Base-by-base conservation (phyloP, 441 rosid genomes). In the Sinapis alba region DNA sequence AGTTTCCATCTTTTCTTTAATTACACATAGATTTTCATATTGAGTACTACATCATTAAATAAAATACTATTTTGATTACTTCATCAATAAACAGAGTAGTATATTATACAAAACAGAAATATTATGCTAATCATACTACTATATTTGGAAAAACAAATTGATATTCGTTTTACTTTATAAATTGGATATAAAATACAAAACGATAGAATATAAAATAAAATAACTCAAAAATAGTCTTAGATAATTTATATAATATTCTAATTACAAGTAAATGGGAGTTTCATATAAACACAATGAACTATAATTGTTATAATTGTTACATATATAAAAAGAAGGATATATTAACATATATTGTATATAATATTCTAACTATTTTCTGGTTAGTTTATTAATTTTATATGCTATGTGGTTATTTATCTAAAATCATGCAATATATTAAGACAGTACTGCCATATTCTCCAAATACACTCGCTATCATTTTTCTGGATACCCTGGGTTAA, bases 381-480 rank as follows among this genome's bases (percentile, higher is more conserved):
- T 50, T 50, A 50, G 56, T 50, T 7, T 50, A 7, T 50, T 50
- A 50, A 50, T 16, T 50, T 16, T 50, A 5, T 50, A 50, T 50
- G 56, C 20, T 50, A 50, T 50, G 56, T 50, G 56, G 23, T 18
- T 50, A 7, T 50, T 50, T 47, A 3, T 50, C 56, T 50, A 18
- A 47, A 50, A 85, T 87, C 89, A 80, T 61, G 82, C n/a, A 56
- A 24, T 6, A 13, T 57, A 13, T 57, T 24, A 57, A 24, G 62
- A 57, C 30, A n/a, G n/a, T n/a, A 57, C 62, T 20, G 58, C 58
- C 58, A 20, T 53, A 53, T 53, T 53, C 58, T 11, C 58, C 26
- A 4, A 76, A 16, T 78, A 61, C 84, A 85, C 93, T 67, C 13
- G 4, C 61, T 50, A 74, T 74, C 19, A 80, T 78, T 12, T 59